These are phyloP conservation scores for Ogataea pignaliae DNA, from an alignment of 805 yeast genomes.

Conservation along the genomic window DNA sequence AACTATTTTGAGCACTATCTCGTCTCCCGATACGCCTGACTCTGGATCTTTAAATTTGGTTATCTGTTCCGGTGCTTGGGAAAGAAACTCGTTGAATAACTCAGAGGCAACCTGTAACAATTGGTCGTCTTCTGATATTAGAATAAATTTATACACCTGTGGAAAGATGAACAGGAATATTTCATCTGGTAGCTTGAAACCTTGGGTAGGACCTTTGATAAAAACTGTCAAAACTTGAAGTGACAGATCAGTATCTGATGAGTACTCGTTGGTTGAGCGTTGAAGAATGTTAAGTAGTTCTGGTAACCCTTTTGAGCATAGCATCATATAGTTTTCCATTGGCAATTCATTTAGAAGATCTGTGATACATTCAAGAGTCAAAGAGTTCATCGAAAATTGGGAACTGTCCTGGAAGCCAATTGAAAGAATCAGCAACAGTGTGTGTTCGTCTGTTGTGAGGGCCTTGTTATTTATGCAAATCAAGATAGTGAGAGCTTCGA, in stretches of 20 bases:
- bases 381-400: conserved; percentile 63
- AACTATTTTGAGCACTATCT: conserved; percentile 57
- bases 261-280: conserved; percentile 40
- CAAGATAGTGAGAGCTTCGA: conserved; percentile 63
- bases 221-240: conserved; percentile 54
- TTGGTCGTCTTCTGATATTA: conserved; percentile 63
- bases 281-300: conserved; percentile 38
- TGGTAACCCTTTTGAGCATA: conserved; percentile 53
- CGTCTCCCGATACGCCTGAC: conserved; percentile 42
- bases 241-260: conserved; percentile 55
- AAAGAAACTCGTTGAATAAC: conserved; percentile 58
- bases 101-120: conserved; percentile 75
- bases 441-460: conserved; percentile 29
- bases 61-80: conserved; percentile 34
- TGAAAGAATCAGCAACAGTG: conserved; percentile 52
- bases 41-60: conserved; percentile 30
- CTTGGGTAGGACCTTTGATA: conserved; percentile 37
- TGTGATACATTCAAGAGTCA: conserved; percentile 65
- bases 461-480: conserved; percentile 42
- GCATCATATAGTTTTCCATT: conserved; percentile 38
- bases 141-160: conserved; percentile 34
- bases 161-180: conserved; percentile 43
- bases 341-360: conserved; percentile 49
- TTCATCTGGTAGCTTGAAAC: conserved; percentile 17
- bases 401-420: conserved; percentile 72